Conservation (phyloP, 2,329 filamentous ascomycete species). For the Ilyonectria sp. region DNA sequence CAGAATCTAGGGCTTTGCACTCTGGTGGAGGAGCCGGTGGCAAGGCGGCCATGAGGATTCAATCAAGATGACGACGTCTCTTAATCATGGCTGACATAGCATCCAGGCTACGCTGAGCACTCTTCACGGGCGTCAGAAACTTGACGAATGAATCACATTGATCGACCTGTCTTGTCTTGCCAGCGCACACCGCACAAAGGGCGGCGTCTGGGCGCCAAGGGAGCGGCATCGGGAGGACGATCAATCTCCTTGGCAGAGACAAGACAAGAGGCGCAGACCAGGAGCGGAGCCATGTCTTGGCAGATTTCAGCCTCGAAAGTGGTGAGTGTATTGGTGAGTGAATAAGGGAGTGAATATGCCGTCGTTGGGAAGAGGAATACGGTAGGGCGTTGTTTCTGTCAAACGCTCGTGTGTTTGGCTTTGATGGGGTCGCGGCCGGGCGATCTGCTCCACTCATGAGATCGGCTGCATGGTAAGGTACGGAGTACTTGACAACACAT, state of each 20-base stretch:
- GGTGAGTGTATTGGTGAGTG: neutral
- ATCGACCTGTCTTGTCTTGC: neutral
- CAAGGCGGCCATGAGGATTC: neutral
- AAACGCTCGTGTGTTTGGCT: constrained; percentile 26
- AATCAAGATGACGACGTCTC: neutral
- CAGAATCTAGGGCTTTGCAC: neutral
- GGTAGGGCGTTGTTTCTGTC: constrained; percentile 23
- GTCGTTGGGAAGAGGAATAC: neutral
- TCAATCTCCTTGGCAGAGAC: neutral
- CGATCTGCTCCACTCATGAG: constrained; percentile 20
- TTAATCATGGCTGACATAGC: neutral
- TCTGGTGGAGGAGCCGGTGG: neutral
- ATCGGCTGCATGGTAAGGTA: constrained; percentile 11
- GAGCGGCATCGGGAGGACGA: neutral
- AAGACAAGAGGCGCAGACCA: neutral
- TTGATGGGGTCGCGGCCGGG: constrained; percentile 15
- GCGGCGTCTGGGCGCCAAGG: neutral
- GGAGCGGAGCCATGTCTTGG: constrained; percentile 6
- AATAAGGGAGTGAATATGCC: neutral
- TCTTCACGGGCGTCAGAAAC: neutral
- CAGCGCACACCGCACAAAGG: neutral
- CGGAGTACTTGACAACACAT: neutral
- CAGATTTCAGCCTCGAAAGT: constrained; percentile 6
- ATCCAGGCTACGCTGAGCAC: neutral
- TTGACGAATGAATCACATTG: neutral